Base-by-base conservation (phyloP, 768 basidiomycete species). In the Termitomyces sp. region DNA sequence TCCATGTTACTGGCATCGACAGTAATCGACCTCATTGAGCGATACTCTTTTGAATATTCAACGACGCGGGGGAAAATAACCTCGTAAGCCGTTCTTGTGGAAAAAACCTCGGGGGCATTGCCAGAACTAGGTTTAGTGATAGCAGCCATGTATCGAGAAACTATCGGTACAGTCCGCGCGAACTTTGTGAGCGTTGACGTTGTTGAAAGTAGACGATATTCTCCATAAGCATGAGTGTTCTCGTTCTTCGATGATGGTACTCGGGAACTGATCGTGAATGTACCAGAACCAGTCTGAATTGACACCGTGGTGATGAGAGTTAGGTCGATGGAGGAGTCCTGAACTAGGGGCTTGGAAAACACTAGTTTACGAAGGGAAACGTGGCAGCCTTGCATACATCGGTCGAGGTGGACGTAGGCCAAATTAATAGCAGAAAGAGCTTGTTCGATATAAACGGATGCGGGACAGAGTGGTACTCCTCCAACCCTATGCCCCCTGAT, bases 11-110 rank as follows among this genome's bases (percentile, higher is more conserved):
- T 72, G 2, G 75, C 55, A 53, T 77, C 72, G 56, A 89, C 73
- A 5, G 77, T 78, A 35, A 91, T 70, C 0, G 77, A 77, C 58
- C 77, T 74, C 57, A 91, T 80, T 14, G 83, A 79, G 28, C 79
- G 87, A 67, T 86, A 89, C 32, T 75, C 70, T 36, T 75, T 68
- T 1, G 80, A 76, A 63, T 91, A 91, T 16, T 80, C 76, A 28
- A 91, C 88, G 49, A 90, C 76, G 7, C 85, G 82, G 23, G 87
- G 79, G 64, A 90, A 89, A 52, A 89, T 80, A 40, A 85, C 75
- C 44, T 88, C 81, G 67, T 91, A 91, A 0, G 78, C 70, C 0
- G 82, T 83, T 40, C 79, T 81, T 20, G 79, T 76, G 3, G 77
- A 79, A 68, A 87, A 86, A 0, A 75, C 76, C 67, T 86, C 84